Conservation (phyloP, 202 grass and related monocot genomes). For the Tripidium arundinaceum region DNA sequence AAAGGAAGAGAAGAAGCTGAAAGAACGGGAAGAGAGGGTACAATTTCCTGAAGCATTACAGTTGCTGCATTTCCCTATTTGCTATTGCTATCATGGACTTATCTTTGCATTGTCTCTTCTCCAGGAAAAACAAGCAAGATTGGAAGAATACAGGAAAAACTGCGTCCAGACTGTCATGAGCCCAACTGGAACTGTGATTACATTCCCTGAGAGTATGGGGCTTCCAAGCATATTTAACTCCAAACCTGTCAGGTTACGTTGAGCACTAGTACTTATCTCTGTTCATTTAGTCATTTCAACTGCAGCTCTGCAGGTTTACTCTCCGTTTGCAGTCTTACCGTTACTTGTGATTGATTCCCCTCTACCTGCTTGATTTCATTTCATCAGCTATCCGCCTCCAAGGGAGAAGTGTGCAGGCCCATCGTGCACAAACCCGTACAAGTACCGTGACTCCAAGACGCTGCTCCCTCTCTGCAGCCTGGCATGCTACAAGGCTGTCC, state of each 20-base stretch:
- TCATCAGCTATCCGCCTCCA: slow-evolving; percentile 73
- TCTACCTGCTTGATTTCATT: background rate
- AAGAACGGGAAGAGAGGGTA: slow-evolving; percentile 82
- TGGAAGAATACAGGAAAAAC: slow-evolving; percentile 53
- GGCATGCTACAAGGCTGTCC: slow-evolving; percentile 76
- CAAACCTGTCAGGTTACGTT: slow-evolving; percentile 59
- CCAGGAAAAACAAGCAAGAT: slow-evolving; percentile 62
- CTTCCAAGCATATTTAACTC: slow-evolving; percentile 83
- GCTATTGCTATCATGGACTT: background rate
- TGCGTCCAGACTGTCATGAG: slow-evolving; percentile 71
- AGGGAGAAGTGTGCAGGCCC: slow-evolving; percentile 93
- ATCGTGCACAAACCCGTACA: slow-evolving; percentile 76
- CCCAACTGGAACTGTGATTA: slow-evolving; percentile 64
- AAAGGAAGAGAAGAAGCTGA: slow-evolving; percentile 97
- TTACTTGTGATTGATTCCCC: background rate
- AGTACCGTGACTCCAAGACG: slow-evolving; percentile 85
- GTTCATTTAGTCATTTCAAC: background rate
- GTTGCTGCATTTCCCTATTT: background rate
- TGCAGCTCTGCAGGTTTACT: background rate
- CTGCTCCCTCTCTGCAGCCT: slow-evolving; percentile 86
- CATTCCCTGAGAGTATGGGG: slow-evolving; percentile 64
- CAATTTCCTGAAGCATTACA: background rate
- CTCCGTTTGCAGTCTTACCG: background rate
- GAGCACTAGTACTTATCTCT: background rate
- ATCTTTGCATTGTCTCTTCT: slow-evolving; percentile 14